Percentiles rank a stretch among this genome's conserved stretches.
Evolutionary conservation across 495 filamentous ascomycete species (phyloP).

Genomic region (Xylaria castorea): DNA sequence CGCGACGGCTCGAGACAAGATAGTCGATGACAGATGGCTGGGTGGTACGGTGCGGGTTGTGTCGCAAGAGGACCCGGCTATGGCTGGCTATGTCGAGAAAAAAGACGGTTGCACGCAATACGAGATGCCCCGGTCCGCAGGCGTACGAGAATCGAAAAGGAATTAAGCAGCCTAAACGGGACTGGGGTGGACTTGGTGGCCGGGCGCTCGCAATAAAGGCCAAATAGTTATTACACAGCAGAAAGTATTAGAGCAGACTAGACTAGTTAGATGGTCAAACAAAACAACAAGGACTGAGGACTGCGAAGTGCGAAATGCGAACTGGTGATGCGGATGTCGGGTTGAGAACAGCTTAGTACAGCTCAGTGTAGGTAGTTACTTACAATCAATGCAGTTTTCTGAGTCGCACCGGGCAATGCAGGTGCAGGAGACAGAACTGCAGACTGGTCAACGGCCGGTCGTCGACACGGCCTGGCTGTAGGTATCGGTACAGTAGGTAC

Average conservation of each 20-base stretch:
- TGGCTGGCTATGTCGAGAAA: constrained; percentile 30
- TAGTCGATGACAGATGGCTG: not conserved
- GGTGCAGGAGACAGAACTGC: constrained; percentile 6
- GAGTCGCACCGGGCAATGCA: constrained; percentile 9
- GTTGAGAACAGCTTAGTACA: not conserved
- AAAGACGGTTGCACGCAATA: constrained; percentile 33
- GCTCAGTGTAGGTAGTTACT: not conserved
- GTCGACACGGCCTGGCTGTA: not conserved
- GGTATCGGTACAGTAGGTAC: constrained; percentile 1
- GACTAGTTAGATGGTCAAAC: not conserved
- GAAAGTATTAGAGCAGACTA: not conserved
- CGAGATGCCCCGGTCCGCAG: constrained; percentile 35
- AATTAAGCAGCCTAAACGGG: constrained; percentile 30
- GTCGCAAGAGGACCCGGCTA: constrained; percentile 28
- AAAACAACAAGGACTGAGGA: not conserved
- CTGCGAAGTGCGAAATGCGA: not conserved
- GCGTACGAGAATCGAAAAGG: constrained; percentile 30
- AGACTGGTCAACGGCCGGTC: not conserved
- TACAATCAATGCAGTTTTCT: constrained; percentile 3
- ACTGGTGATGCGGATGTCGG: constrained; percentile 3
- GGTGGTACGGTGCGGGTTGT: constrained; percentile 17
- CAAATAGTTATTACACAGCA: constrained; percentile 15
- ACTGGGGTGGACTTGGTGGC: constrained; percentile 18
- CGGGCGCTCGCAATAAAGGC: constrained; percentile 14
- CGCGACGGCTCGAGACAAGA: constrained; percentile 21